Conservation (phyloP, 2,329 filamentous ascomycete genomes). For the Verticillium albo-atrum region DNA sequence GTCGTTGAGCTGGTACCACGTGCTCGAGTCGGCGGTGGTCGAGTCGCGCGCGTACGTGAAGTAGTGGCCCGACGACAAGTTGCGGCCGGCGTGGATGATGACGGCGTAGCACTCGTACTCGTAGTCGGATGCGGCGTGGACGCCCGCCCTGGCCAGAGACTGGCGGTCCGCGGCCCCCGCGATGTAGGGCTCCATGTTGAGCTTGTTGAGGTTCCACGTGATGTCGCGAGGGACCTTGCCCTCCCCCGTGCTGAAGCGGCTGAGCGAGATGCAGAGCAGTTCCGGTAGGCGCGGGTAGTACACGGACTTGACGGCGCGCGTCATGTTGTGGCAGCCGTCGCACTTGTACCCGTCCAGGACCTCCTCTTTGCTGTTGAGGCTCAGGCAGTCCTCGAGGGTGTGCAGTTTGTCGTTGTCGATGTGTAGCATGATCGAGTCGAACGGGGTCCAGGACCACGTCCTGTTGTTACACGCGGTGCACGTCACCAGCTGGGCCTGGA, state of each 20-base stretch:
- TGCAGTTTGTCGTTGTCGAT: conserved; percentile 21
- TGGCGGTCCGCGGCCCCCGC: conserved; percentile 30
- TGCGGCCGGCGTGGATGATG: conserved; percentile 68
- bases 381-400: conserved; percentile 58
- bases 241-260: conserved; percentile 38
- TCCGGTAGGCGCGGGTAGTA: conserved; percentile 75
- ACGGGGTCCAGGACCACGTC: conserved; percentile 36
- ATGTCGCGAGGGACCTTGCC: conserved; percentile 69
- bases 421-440: conserved; percentile 50
- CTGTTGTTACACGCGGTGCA: conserved; percentile 57
- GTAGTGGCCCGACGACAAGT: conserved; percentile 74
- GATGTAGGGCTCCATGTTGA: conserved; percentile 49
- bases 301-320: conserved; percentile 65
- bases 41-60: conserved; percentile 63
- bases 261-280: conserved; percentile 73
- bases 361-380: conserved; percentile 65
- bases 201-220: conserved; percentile 69
- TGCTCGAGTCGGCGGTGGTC: conserved; percentile 33
- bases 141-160: conserved; percentile 11
- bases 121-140: conserved; percentile 37
- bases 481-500: conserved; percentile 67
- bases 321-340: conserved; percentile 65
- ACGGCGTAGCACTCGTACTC: conserved; percentile 85
- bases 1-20: conserved; percentile 50
- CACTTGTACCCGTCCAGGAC: conserved; percentile 67